Evolutionary conservation across 495 filamentous ascomycete genomes (phyloP).

Genomic region (Lasiosphaeria hispida): DNA sequence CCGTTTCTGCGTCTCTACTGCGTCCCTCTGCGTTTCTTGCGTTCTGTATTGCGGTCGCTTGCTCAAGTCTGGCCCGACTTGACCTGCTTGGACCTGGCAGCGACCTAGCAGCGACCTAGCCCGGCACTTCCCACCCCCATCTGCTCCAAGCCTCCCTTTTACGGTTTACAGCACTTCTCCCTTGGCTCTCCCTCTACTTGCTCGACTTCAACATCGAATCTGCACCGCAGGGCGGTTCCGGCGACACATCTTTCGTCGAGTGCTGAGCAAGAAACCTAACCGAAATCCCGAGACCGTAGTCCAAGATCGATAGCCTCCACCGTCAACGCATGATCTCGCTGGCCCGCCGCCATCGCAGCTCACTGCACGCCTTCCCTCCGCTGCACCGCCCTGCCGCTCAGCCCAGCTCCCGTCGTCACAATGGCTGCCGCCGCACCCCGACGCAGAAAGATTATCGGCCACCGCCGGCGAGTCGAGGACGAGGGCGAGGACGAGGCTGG

Average conservation of each 20-base stretch:
- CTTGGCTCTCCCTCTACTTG: too few species aligned
- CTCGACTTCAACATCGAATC: constrained; percentile 8
- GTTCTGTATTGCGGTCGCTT: background rate
- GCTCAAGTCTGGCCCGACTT: background rate
- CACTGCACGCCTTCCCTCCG: constrained; percentile 23
- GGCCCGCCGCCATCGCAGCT: constrained; percentile 24
- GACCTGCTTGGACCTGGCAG: too few species aligned
- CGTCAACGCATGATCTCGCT: constrained; percentile 28
- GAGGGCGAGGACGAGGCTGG: constrained; percentile 75
- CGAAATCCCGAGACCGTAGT: constrained; percentile 4
- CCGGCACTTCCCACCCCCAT: too few species aligned
- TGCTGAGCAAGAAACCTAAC: constrained; percentile 7
- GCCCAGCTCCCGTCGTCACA: constrained; percentile 18
- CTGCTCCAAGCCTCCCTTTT: too few species aligned
- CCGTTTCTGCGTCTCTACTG: constrained; percentile 9
- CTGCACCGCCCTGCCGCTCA: constrained; percentile 14
- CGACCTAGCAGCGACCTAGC: too few species aligned
- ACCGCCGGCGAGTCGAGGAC: constrained; percentile 73
- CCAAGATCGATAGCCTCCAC: constrained; percentile 13
- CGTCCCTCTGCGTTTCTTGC: background rate
- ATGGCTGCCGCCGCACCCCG: constrained; percentile 41
- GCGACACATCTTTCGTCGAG: constrained; percentile 3
- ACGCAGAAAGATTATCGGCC: constrained; percentile 71
- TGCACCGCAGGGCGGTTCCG: constrained; percentile 34
- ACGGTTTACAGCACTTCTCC: background rate